Evolutionary conservation across 2,329 filamentous ascomycete genomes (phyloP).

Genomic region (Exophiala viscosa): DNA sequence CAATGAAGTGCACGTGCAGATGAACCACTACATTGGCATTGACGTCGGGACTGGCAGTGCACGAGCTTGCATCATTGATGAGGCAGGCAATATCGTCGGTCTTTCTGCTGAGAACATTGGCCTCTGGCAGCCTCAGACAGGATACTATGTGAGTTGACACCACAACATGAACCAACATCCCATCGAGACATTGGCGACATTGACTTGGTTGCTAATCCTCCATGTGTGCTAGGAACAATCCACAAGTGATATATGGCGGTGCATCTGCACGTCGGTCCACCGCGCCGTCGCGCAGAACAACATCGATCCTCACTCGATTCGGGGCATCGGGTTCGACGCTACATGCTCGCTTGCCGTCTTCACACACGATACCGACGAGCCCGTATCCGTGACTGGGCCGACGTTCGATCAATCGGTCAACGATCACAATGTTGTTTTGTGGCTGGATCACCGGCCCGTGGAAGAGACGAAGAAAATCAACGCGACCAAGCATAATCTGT

Average conservation of each 20-base stretch:
- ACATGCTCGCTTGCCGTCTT: constrained; percentile 98
- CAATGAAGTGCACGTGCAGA: constrained; percentile 55
- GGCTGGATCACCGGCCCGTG: constrained; percentile 92
- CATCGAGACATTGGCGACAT: background rate
- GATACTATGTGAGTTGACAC: constrained; percentile 61
- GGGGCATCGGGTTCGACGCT: constrained; percentile 93
- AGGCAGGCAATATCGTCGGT: constrained; percentile 77
- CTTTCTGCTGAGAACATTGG: constrained; percentile 72
- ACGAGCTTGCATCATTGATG: constrained; percentile 91
- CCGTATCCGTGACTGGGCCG: constrained; percentile 83
- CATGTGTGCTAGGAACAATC: constrained; percentile 74
- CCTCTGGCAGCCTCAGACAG: constrained; percentile 72
- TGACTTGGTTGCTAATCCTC: background rate
- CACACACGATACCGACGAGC: constrained; percentile 81
- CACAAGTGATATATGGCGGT: constrained; percentile 92
- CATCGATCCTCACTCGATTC: constrained; percentile 70
- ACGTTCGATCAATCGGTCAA: constrained; percentile 75
- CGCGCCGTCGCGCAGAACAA: constrained; percentile 76
- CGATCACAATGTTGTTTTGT: constrained; percentile 92
- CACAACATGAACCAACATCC: background rate
- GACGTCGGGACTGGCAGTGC: constrained; percentile 96
- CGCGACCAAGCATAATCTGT: constrained; percentile 81
- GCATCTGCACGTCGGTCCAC: constrained; percentile 85
- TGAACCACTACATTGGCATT: constrained; percentile 72
- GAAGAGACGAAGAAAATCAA: constrained; percentile 93